Conservation (phyloP, 768 basidiomycete genomes). For the Serendipita vermifera region DNA sequence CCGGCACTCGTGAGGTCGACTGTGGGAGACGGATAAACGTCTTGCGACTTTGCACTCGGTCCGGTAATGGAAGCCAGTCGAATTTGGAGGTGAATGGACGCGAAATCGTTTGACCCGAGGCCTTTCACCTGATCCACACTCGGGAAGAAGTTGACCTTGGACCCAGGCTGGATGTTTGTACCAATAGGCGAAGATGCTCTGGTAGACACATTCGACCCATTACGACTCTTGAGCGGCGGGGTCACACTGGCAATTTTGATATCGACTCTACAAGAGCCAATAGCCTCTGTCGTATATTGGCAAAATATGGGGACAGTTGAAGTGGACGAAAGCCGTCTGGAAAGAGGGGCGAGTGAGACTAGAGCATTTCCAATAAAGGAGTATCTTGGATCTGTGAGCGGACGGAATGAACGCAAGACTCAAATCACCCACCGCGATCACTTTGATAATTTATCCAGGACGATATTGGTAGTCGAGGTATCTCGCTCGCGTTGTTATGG, state of each 20-base stretch:
- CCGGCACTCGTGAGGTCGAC: constrained; percentile 61
- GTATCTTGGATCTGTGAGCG: too few species aligned
- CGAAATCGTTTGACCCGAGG: constrained; percentile 76
- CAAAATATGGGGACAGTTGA: constrained; percentile 83
- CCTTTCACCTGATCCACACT: constrained; percentile 81
- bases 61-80: constrained; percentile 82
- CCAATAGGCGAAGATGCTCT: constrained; percentile 65
- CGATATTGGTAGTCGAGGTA: too few species aligned
- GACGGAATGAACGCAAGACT: too few species aligned
- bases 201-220: constrained; percentile 51
- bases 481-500: too few species aligned
- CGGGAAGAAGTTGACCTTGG: constrained; percentile 73
- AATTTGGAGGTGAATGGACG: constrained; percentile 72
- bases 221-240: constrained; percentile 43
- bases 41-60: constrained; percentile 51
- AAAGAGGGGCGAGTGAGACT: constrained; percentile 69
- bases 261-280: constrained; percentile 83
- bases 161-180: constrained; percentile 49
- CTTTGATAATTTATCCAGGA: too few species aligned
- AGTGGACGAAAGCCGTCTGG: constrained; percentile 56
- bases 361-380: constrained; percentile 86
- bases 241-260: constrained; percentile 67
- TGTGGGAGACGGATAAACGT: constrained; percentile 62
- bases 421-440: too few species aligned
- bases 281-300: constrained; percentile 86